These are phyloP conservation scores for Prillingera fragicola DNA, from an alignment of 1,284 basidiomycete species.

Conservation along the genomic window DNA sequence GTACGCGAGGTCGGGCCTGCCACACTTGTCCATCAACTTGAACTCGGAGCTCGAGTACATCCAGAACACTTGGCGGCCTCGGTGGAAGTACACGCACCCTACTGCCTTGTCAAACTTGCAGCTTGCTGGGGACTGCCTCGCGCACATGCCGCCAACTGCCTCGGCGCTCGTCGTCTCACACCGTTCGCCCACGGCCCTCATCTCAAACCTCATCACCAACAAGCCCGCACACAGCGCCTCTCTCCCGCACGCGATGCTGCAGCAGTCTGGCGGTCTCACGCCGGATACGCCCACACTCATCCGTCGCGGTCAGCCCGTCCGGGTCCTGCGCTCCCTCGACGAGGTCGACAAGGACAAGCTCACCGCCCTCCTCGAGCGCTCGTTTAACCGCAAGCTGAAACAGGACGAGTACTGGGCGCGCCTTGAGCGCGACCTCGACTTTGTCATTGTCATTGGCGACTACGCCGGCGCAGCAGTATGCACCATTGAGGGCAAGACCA, in stretches of 20 bases:
- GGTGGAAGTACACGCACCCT: conserved; percentile 76
- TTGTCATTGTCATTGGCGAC: conserved; percentile 90
- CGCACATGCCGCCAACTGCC: conserved; percentile 86
- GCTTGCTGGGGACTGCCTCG: conserved; percentile 81
- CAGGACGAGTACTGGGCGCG: conserved; percentile 70
- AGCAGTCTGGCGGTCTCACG: conserved; percentile 69
- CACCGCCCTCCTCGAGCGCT: conserved; percentile 74
- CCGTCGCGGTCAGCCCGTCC: conserved; percentile 79
- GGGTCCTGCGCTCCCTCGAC: conserved; percentile 62
- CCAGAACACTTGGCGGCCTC: conserved; percentile 69
- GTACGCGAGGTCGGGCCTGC: conserved; percentile 88
- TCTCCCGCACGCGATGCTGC: conserved; percentile 84
- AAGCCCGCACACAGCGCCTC: conserved; percentile 94
- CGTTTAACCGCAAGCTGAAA: conserved; percentile 74
- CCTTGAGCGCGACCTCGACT: conserved; percentile 73
- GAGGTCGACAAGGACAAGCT: conserved; percentile 71
- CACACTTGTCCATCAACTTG: conserved; percentile 94
- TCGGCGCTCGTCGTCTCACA: conserved; percentile 96
- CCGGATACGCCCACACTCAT: conserved; percentile 89
- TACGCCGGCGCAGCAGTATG: conserved; percentile 94
- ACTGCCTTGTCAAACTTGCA: conserved; percentile 80
- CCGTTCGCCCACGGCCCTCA: conserved; percentile 88
- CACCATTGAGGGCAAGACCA: conserved; percentile 62
- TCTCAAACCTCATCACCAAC: conserved; percentile 97
- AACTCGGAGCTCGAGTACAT: conserved; percentile 84